Base-by-base conservation (phyloP, 1,284 basidiomycete species). In the Puccinia polysora region DNA sequence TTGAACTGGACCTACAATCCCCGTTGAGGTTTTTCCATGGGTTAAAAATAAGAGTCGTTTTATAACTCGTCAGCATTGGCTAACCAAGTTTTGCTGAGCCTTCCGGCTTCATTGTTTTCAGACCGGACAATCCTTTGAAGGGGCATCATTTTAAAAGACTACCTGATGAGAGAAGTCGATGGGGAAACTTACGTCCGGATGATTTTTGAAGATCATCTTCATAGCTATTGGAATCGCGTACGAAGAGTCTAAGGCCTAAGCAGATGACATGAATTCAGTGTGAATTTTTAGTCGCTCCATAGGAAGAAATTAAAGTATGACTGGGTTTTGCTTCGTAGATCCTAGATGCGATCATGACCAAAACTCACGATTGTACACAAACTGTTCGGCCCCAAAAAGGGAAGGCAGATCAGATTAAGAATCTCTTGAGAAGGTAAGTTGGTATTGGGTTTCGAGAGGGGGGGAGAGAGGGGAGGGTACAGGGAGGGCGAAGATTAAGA, bases 131-230 rank as follows among this genome's bases (percentile, higher is more conserved):
- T n/a, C n/a, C n/a, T n/a, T n/a, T n/a, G n/a, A n/a, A n/a, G n/a
- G n/a, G n/a, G n/a, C n/a, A n/a, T n/a, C n/a, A n/a, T n/a, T n/a
- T n/a, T n/a, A n/a, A n/a, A n/a, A n/a, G n/a, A n/a, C n/a, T n/a
- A n/a, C n/a, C n/a, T n/a, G n/a, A n/a, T n/a, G n/a, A n/a, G n/a
- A n/a, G n/a, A n/a, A n/a, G n/a, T n/a, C n/a, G 43, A 2, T 50
- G 23, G 14, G 20, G 32, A 36, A 23, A 36, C 47, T 65, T 65
- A 65, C 82, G 60, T 93, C 91, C 0, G 91, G 90, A 77, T 93
- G 91, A 74, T 88, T 83, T 71, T 84, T 82, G 80, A 85, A 91
- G 69, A 88, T 80, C 72, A 90, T 84, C 43, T 89, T 85, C 76
- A 80, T 80, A 4, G 79, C 75, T 58, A 82, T 81, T 1, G 89